Conservation (phyloP, 1,139 yeast species). For the Zygosaccharomyces sapae region DNA sequence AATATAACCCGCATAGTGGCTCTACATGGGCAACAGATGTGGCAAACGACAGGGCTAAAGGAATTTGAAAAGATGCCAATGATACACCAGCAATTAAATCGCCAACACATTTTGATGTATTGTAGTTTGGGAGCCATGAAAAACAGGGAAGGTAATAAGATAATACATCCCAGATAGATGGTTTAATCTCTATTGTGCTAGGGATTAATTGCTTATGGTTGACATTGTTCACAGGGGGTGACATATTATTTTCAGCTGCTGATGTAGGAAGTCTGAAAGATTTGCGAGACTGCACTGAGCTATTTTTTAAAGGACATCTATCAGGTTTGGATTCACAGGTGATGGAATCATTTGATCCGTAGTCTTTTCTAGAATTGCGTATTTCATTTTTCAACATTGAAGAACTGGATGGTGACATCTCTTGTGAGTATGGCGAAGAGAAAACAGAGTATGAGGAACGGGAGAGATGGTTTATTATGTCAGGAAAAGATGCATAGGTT, state of each 20-base stretch:
- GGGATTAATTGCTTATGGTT: conserved; percentile 11
- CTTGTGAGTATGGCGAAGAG: neutral
- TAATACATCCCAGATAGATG: conserved; percentile 29
- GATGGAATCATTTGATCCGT: neutral
- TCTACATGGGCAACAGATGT: conserved; percentile 89
- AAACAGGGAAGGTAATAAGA: conserved; percentile 80
- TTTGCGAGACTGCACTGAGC: neutral
- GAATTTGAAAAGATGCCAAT: conserved; percentile 86
- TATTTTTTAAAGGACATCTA: neutral
- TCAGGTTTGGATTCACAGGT: neutral
- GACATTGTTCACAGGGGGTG: conserved; percentile 4
- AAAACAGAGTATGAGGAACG: neutral
- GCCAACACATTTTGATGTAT: conserved; percentile 50
- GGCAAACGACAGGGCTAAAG: conserved; percentile 83
- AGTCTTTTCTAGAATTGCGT: neutral
- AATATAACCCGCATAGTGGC: conserved; percentile 76
- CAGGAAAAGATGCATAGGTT: neutral
- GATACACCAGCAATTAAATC: conserved; percentile 85
- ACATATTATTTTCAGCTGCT: neutral
- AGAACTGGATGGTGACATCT: conserved; percentile 2
- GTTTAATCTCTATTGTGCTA: conserved; percentile 7
- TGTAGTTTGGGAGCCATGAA: conserved; percentile 72
- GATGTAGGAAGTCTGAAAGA: neutral
- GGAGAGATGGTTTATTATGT: neutral
- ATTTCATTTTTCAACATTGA: conserved; percentile 1